Evolutionary conservation across 176 grass and related monocot genomes (phyloP).

Genomic region (Oryza australiensis): DNA sequence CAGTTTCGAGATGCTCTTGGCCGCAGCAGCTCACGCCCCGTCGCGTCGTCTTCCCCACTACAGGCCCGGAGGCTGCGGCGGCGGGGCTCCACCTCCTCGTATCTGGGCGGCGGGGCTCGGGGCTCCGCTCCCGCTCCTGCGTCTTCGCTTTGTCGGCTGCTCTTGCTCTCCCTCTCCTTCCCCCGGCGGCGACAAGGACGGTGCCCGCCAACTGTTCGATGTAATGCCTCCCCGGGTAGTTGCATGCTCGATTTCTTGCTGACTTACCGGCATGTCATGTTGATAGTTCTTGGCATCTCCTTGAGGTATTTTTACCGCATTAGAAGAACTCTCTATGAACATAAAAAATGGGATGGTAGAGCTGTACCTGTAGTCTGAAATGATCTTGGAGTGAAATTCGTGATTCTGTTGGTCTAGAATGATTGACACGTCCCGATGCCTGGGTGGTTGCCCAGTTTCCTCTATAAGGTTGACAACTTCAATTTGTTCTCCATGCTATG

Average conservation of each 20-base stretch:
- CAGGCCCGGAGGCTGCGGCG: neutral
- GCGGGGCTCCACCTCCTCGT: slow-evolving; percentile 14
- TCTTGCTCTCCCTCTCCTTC: slow-evolving; percentile 30
- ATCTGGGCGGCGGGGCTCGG: neutral
- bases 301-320: neutral
- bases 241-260: neutral
- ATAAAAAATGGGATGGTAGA: neutral
- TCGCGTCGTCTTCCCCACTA: neutral
- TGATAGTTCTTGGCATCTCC: neutral
- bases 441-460: neutral
- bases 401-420: neutral
- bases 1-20: neutral
- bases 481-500: neutral
- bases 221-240: slow-evolving; percentile 30
- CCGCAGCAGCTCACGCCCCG: neutral
- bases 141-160: neutral
- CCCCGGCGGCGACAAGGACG: neutral
- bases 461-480: neutral
- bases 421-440: neutral
- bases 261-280: neutral
- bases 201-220: slow-evolving; percentile 31
- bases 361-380: neutral
- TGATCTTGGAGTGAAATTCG: neutral
- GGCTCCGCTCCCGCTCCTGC: neutral
- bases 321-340: neutral